These are phyloP conservation scores for Hypoxylon sp. DNA, from an alignment of 2,329 filamentous ascomycete genomes.

Conservation along the genomic window DNA sequence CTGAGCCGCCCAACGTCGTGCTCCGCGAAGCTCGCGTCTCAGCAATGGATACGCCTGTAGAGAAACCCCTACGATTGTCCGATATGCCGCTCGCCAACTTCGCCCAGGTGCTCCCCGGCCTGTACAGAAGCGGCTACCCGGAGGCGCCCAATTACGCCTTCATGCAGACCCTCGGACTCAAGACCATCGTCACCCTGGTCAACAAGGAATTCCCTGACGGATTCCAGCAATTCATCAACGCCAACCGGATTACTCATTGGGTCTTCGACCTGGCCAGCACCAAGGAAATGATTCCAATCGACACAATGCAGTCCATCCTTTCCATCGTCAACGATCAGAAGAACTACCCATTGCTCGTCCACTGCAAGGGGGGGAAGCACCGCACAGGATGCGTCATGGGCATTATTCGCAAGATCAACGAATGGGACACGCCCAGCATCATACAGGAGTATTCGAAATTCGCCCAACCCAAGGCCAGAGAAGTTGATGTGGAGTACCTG, in stretches of 20 bases:
- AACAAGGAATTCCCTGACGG: constrained; percentile 65
- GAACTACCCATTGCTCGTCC: constrained; percentile 83
- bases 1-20: constrained; percentile 22
- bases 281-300: constrained; percentile 76
- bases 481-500: constrained; percentile 68
- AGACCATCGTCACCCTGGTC: constrained; percentile 78
- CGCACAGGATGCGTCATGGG: constrained; percentile 90
- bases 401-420: constrained; percentile 75
- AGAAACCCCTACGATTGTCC: constrained; percentile 19
- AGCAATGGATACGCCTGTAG: constrained; percentile 28
- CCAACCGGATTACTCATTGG: constrained; percentile 74
- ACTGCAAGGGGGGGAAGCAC: constrained; percentile 95
- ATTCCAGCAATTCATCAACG: constrained; percentile 68
- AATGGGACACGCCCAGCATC: constrained; percentile 69
- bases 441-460: constrained; percentile 78
- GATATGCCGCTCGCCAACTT: constrained; percentile 70
- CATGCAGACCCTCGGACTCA: constrained; percentile 72
- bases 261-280: constrained; percentile 86
- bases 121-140: constrained; percentile 87
- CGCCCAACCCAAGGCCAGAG: constrained; percentile 66
- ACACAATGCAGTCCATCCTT: constrained; percentile 75
- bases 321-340: constrained; percentile 72
- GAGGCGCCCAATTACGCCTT: constrained; percentile 73
- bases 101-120: constrained; percentile 73
- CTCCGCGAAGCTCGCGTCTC: constrained; percentile 23